Conservation (phyloP, 1,284 basidiomycete species). For the Melampsora abietis-canadensis region DNA sequence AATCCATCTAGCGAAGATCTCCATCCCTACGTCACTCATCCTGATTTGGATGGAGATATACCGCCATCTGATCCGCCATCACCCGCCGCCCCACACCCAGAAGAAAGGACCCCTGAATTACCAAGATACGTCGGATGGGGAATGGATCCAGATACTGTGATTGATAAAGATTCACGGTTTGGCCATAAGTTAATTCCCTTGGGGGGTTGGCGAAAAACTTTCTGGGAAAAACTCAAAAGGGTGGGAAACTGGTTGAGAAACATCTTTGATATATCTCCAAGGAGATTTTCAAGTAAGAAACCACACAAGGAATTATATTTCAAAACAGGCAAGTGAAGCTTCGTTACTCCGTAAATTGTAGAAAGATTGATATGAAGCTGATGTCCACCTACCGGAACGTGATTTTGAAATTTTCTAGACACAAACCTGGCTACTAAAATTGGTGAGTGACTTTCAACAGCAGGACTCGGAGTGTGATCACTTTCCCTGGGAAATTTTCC, state of each 20-base stretch:
- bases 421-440: background rate
- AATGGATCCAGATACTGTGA: background rate
- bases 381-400: background rate
- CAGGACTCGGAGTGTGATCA: background rate
- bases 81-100: background rate
- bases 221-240: background rate
- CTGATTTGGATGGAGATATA: background rate
- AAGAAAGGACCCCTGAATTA: background rate
- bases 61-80: background rate
- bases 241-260: background rate
- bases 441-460: background rate
- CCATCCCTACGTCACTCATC: no score
- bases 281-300: background rate
- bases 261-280: background rate
- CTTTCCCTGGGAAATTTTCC: background rate
- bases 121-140: background rate
- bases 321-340: background rate
- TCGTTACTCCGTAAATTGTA: background rate
- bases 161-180: background rate
- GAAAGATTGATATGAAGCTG: background rate
- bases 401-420: background rate
- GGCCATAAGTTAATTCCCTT: background rate
- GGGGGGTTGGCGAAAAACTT: background rate
- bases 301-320: background rate
- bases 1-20: no score